Evolutionary conservation across 2,329 filamentous ascomycete species (phyloP).

Genomic region (Aureobasidium pullulans): DNA sequence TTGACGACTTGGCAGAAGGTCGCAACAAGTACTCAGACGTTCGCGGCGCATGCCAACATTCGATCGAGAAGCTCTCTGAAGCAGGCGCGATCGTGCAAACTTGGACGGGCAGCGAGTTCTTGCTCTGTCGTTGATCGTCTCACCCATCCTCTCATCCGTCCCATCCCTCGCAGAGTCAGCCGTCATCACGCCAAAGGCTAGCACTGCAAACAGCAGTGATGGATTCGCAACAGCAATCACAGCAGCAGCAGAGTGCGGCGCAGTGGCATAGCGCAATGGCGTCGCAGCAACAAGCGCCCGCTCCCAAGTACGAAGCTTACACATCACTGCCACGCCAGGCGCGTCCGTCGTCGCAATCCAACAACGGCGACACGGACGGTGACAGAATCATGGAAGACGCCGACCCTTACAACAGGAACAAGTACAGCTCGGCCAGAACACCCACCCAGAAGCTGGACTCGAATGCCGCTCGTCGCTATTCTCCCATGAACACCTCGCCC

Average conservation of each 20-base stretch:
- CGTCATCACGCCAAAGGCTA: neutral
- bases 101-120: neutral
- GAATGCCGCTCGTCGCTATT: slow-evolving; percentile 86
- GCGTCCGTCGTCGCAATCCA: neutral
- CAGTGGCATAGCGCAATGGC: neutral
- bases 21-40: neutral
- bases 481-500: slow-evolving; percentile 82
- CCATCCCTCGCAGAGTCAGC: neutral
- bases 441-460: slow-evolving; percentile 53
- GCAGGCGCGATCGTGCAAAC: neutral
- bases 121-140: neutral
- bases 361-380: slow-evolving; percentile 30
- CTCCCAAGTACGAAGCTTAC: neutral
- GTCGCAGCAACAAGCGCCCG: slow-evolving; percentile 2
- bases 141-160: neutral
- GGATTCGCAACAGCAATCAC: slow-evolving; percentile 8
- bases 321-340: neutral
- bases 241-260: neutral
- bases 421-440: slow-evolving; percentile 66
- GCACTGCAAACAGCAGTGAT: neutral
- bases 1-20: too few relatives aligned
- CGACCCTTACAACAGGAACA: slow-evolving; percentile 77
- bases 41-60: neutral
- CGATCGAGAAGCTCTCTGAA: neutral
- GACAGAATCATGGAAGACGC: slow-evolving; percentile 71